Base-by-base conservation (phyloP, 176 grass and related monocot genomes). In the Sorghum bicolor region DNA sequence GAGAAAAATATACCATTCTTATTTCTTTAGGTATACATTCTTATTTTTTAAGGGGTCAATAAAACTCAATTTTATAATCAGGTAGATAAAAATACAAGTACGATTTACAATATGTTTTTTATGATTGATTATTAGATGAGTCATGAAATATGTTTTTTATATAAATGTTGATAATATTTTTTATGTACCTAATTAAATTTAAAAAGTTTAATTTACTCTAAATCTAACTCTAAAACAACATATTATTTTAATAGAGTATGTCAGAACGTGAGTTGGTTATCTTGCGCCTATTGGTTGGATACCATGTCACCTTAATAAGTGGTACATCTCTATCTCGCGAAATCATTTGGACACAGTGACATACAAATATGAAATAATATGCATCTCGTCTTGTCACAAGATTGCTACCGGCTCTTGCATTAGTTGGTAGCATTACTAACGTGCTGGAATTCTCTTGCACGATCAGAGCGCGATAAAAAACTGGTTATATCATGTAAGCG, bases 221-320 rank as follows among this genome's bases (percentile, higher is more conserved):
- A 53, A 22, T 22, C 17, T 22, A 53, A 53, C 22, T 53, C 6
- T 53, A 52, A 52, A 48, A 52, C 20, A 53, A 7, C 5, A 53
- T 53, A 53, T 53, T 53, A 53, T 53, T 22, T 53, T 22, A 22
- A 1, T 53, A 20, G 50, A 53, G 16, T 17, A 30, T 74, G 15
- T 48, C 2, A 48, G 14, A 19, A 20, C 28, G 3, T 8, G 17
- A 25, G 53, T 55, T 83, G n/a, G 80, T 88, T 83, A 55, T 17
- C 25, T 66, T 84, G 41, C 48, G 5, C 86, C 43, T 60, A 57
- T 14, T 24, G 66, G 32, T 83, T 65, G 74, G 80, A 88, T 47
- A 78, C 25, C 17, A 26, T 13, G 86, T 57, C 80, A 22, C 29
- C 44, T 76, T 60, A 45, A 30, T 22, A 28, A 63, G 60, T 63